Base-by-base conservation (phyloP, 2,329 filamentous ascomycete species). In the Diaporthe sp. region DNA sequence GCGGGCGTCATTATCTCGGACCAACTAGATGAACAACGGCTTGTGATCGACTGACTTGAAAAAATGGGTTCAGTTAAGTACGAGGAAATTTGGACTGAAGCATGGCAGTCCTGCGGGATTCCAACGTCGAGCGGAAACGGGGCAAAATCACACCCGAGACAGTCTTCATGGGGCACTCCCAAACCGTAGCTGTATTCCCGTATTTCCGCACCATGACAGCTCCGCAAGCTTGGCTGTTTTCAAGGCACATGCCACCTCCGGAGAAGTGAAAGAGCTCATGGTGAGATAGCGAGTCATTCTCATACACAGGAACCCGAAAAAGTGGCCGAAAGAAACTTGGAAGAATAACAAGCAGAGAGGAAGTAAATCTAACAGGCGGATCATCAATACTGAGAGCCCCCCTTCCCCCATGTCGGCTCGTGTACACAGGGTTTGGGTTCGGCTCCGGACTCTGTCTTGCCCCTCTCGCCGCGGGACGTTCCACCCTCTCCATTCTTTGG, bases 401-500 rank as follows among this genome's bases (percentile, higher is more conserved):
- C n/a, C 12, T 3, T 8, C 49, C 22, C 49, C 31, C 15, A 39
- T 2, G n/a, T 13, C 3, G 2, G 19, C 10, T 28, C 15, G 5
- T 2, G 9, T 4, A 9, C 15, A 10, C 15, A 57, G 53, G 53
- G 25, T 31, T 57, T 34, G 25, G 53, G 53, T 34, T 57, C 28
- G 53, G 15, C 53, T 57, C 53, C 28, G 28, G 53, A 13, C 22
- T 25, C 22, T 9, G 15, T 9, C 28, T 22, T 5, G 55, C 15
- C 15, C 55, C 55, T 31, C 42, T 9, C 28, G 61, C 61, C 61
- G 42, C 61, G 39, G 60, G 39, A 25, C 60, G n/a, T 65, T 67
- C 61, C 44, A 37, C 6, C 10, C 1, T 51, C 44, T 25, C 6
- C 22, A 37, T n/a, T 31, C 62, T 51, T 5, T 10, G 42, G 28